phyloP scores from a whole-genome alignment of 495 filamentous ascomycete genomes.

The Penicillium diatomitis region DNA sequence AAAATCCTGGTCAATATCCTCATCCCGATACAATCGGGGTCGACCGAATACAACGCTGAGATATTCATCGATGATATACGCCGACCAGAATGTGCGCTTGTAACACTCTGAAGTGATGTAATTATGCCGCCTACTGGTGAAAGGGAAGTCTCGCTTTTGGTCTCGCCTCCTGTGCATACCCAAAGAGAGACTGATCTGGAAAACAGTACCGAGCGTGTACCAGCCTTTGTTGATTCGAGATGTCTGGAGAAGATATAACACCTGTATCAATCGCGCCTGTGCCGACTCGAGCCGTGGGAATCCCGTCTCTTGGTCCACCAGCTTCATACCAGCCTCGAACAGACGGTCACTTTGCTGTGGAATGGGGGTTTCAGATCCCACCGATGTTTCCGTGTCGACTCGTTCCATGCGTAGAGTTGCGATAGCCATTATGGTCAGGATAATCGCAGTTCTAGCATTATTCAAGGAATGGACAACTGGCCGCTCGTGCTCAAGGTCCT shows the following conservation, averaged over 20 bases:
- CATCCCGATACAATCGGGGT: constrained; percentile 7
- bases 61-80: constrained; percentile 10
- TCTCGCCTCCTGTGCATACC: neutral
- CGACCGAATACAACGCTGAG: constrained; percentile 19
- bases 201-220: constrained; percentile 15
- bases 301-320: constrained; percentile 7
- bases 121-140: constrained; percentile 2
- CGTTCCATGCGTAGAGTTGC: neutral
- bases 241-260: constrained; percentile 18
- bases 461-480: neutral
- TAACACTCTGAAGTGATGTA: constrained; percentile 17
- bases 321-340: neutral
- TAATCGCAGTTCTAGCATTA: neutral
- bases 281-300: constrained; percentile 15
- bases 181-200: constrained; percentile 10
- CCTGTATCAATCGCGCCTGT: constrained; percentile 17
- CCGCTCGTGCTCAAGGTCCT: neutral
- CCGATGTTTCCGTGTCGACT: neutral
- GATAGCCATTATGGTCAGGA: neutral
- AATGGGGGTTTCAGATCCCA: neutral
- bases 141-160: constrained; percentile 5
- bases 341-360: neutral
- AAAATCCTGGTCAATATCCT: neutral
- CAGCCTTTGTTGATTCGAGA: constrained; percentile 19
- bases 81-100: constrained; percentile 5